Percentiles rank a stretch among this genome's conserved stretches.
These are phyloP conservation scores for Capsella bursapastoris DNA, from an alignment of 345 rosid species.

Conservation along the genomic window DNA sequence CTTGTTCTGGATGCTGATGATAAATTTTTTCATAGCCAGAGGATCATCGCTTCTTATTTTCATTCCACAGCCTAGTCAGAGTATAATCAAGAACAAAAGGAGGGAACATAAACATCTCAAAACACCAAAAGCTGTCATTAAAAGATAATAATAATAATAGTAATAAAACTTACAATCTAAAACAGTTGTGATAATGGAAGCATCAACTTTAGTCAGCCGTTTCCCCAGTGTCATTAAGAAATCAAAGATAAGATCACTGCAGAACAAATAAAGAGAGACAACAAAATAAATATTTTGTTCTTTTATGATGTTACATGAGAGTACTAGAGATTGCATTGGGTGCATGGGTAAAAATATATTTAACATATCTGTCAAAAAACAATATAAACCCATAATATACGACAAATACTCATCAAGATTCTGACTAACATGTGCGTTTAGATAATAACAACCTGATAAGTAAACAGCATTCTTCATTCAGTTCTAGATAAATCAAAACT, in stretches of 20 bases:
- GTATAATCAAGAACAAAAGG: constrained; percentile 24
- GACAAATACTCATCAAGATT: neutral
- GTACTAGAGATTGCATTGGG: neutral
- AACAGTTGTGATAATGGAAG: constrained; percentile 76
- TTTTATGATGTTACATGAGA: neutral
- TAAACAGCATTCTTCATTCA: constrained; percentile 3
- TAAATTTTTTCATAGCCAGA: constrained; percentile 78
- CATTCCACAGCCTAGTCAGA: constrained; percentile 84
- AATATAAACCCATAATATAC: neutral
- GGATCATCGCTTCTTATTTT: constrained; percentile 94
- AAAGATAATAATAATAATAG: neutral
- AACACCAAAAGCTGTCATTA: constrained; percentile 9
- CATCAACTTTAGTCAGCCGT: constrained; percentile 74
- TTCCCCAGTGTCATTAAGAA: constrained; percentile 74
- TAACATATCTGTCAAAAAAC: neutral
- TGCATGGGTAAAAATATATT: neutral
- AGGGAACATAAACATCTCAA: constrained; percentile 6
- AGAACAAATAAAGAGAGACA: constrained; percentile 20
- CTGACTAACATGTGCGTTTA: neutral
- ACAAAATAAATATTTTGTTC: neutral
- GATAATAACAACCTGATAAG: neutral
- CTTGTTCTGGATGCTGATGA: constrained; percentile 74
- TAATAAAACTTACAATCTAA: constrained; percentile 65
- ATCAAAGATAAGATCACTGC: constrained; percentile 92
- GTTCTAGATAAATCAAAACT: neutral